phyloP scores from a whole-genome alignment of 108 stramenopile genomes.

The Conticribra weissflogii region DNA sequence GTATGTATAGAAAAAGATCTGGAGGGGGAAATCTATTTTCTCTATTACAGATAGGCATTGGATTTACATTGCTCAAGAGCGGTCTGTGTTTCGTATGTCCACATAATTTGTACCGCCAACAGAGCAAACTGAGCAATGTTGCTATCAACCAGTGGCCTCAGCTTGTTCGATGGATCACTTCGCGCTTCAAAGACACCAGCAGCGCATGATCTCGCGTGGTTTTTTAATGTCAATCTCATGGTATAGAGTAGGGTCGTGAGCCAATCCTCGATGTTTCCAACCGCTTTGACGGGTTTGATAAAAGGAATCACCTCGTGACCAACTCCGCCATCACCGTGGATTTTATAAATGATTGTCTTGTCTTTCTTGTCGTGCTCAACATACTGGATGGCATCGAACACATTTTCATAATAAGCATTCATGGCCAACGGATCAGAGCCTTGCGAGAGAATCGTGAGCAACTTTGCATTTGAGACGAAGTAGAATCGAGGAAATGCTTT shows the following conservation, averaged over 20 bases:
- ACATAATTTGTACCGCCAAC: slow-evolving; percentile 87
- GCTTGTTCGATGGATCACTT: slow-evolving; percentile 63
- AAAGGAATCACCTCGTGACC: slow-evolving; percentile 82
- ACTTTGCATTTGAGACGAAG: slow-evolving; percentile 90
- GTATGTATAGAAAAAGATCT: no score
- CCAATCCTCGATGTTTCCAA: slow-evolving; percentile 95
- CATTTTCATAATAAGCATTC: slow-evolving; percentile 93
- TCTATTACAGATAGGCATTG: slow-evolving; percentile 86
- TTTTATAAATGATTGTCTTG: slow-evolving; percentile 79
- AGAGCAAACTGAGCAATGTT: slow-evolving; percentile 89
- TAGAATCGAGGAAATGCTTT: slow-evolving; percentile 94
- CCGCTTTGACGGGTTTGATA: slow-evolving; percentile 70
- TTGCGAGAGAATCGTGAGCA: slow-evolving; percentile 88
- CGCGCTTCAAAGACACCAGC: slow-evolving; percentile 60
- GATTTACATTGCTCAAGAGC: slow-evolving; percentile 80
- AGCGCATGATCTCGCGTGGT: slow-evolving; percentile 69
- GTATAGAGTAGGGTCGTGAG: slow-evolving; percentile 76
- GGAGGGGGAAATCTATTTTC: no score
- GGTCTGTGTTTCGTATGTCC: slow-evolving; percentile 85
- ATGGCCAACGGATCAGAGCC: slow-evolving; percentile 92
- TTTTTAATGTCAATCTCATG: slow-evolving; percentile 86
- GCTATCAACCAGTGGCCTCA: slow-evolving; percentile 82
- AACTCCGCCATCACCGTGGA: slow-evolving; percentile 74
- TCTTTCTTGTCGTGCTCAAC: slow-evolving; percentile 91
- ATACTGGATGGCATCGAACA: slow-evolving; percentile 85